These are phyloP conservation scores for Pulveroboletus sp. DNA, from an alignment of 768 basidiomycete species.

Conservation along the genomic window DNA sequence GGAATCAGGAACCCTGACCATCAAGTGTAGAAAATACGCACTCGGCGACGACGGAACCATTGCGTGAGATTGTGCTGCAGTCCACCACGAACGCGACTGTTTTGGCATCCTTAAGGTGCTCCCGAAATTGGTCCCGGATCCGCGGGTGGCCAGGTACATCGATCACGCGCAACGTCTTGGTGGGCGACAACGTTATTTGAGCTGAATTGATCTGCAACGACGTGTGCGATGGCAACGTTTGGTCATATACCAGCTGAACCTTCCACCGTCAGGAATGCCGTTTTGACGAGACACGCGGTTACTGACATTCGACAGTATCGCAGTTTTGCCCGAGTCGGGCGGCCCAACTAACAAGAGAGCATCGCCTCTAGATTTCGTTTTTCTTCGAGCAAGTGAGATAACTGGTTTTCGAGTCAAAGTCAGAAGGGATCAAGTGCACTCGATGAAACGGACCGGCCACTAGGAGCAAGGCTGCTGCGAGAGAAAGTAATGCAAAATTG, in stretches of 20 bases:
- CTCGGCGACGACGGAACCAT: slow-evolving; percentile 75
- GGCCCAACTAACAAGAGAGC: slow-evolving; percentile 73
- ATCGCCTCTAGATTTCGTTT: slow-evolving; percentile 47
- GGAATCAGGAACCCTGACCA: not conserved
- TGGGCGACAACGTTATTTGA: slow-evolving; percentile 39
- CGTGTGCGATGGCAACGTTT: slow-evolving; percentile 64
- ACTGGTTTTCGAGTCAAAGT: slow-evolving; percentile 37
- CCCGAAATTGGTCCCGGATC: slow-evolving; percentile 67
- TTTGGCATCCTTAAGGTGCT: slow-evolving; percentile 58
- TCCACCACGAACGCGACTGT: slow-evolving; percentile 78
- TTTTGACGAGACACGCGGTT: not conserved
- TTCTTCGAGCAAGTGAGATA: slow-evolving; percentile 40
- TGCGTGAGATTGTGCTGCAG: slow-evolving; percentile 71
- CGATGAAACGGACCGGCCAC: slow-evolving; percentile 38
- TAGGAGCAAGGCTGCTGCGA: slow-evolving; percentile 41
- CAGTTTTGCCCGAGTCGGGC: slow-evolving; percentile 77
- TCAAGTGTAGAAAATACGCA: slow-evolving; percentile 38
- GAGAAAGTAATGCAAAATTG: slow-evolving; percentile 39
- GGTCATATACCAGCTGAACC: slow-evolving; percentile 59
- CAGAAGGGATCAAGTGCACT: not conserved
- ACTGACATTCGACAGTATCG: slow-evolving; percentile 67
- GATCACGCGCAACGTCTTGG: slow-evolving; percentile 50
- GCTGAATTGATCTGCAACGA: slow-evolving; percentile 73
- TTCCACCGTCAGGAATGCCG: slow-evolving; percentile 9
- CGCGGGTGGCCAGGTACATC: slow-evolving; percentile 88